Evolutionary conservation across 1,284 basidiomycete genomes (phyloP), one percentile per base, ranked within the genome.

Genomic region (Apiotrichum domesticum): DNA sequence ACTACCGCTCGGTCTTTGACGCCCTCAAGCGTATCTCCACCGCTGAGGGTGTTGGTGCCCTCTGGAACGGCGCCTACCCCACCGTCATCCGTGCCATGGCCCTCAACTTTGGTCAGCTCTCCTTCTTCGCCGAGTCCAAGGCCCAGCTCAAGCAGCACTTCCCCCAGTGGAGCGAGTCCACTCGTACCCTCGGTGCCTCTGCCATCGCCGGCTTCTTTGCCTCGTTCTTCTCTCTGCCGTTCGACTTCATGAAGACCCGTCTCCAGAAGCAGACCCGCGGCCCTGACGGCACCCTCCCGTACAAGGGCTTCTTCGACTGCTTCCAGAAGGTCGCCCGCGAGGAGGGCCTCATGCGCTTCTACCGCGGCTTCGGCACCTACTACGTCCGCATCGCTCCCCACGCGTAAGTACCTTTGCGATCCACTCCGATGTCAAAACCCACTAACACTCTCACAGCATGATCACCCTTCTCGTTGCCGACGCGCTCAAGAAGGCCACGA

Each of bases 61-160:
- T 51, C 49, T 51, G 49, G 49, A n/a, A 21, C 40, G 49, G 49
- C 40, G 39, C 37, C 29, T 29, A 6, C 40, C 49, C 49, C 29
- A 51, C 49, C 49, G 49, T 51, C 40, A 33, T 51, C 39, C 49
- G 49, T n/a, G 49, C 49, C 49, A 51, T 51, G 49, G 49, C 49
- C 29, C 49, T 51, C 49, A 51, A 51, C 49, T 51, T 51, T 43
- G 49, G 49, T 32, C 49, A 51, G 49, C 49, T 51, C 41, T 21
- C 49, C 49, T 51, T 51, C 39, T 51, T 51, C 41, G 32, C 49
- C 39, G 49, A 51, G 15, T 21, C 49, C 39, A 51, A 51, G 49
- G 40, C 21, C 5, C 49, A 51, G 49, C 40, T 51, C n/a, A 33
- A 51, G 49, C 6, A 33, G 29, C 41, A n/a, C 21, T 21, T 21